Conservation (phyloP, 2,329 filamentous ascomycete genomes). For the Verticillium dahliae region DNA sequence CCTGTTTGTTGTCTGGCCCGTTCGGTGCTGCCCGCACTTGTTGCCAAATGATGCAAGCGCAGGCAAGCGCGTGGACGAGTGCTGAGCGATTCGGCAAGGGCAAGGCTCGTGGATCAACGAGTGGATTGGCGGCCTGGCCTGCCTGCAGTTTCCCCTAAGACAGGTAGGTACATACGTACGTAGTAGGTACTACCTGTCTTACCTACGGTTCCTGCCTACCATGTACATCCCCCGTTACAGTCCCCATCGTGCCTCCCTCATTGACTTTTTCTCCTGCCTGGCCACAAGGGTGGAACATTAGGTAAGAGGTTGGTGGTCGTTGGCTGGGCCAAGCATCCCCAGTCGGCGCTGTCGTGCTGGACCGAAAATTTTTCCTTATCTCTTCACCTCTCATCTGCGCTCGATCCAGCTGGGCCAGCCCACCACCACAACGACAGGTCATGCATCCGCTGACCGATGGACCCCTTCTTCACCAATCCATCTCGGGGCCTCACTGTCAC, state of each 20-base stretch:
- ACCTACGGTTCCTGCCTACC: too few relatives aligned
- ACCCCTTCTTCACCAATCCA: background rate
- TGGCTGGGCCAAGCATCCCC: constrained; percentile 4
- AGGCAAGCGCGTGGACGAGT: background rate
- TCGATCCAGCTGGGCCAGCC: background rate
- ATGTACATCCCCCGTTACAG: too few relatives aligned
- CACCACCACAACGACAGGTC: background rate
- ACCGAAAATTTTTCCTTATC: constrained; percentile 13
- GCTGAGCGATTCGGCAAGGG: background rate
- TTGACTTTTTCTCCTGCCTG: background rate
- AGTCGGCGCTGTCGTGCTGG: background rate
- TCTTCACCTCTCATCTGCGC: background rate
- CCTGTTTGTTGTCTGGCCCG: background rate
- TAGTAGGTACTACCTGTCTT: too few relatives aligned
- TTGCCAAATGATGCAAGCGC: background rate
- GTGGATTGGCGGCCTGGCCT: background rate
- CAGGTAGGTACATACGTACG: too few relatives aligned
- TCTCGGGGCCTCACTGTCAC: background rate
- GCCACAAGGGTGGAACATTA: background rate
- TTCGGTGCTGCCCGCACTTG: background rate
- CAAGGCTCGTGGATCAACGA: constrained; percentile 2
- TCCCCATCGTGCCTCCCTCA: background rate
- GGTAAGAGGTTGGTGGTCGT: constrained; percentile 7
- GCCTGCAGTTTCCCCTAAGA: background rate
- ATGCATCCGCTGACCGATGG: background rate